Evolutionary conservation across 2,329 filamentous ascomycete species (phyloP).

Genomic region (Sclerotinia trifoliorum): DNA sequence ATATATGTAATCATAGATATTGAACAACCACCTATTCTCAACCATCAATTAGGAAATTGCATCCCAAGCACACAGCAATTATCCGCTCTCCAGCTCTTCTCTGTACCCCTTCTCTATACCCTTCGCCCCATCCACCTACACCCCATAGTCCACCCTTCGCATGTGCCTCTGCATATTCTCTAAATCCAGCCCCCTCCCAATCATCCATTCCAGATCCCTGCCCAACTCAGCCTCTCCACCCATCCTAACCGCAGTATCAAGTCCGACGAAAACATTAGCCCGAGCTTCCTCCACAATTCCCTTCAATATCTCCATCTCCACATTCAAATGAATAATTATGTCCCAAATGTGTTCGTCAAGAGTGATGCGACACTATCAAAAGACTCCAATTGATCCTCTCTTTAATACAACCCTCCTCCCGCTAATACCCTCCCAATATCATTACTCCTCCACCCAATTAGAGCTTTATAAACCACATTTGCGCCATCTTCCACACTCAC

Average conservation of each 20-base stretch:
- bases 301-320: not conserved
- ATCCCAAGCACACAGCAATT: not conserved
- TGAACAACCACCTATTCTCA: not conserved
- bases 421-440: not conserved
- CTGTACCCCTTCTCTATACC: too few relatives aligned
- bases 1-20: not conserved
- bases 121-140: not conserved
- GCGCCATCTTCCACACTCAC: slow-evolving; percentile 6
- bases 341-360: not conserved
- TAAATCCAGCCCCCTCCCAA: not conserved
- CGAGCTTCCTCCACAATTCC: slow-evolving; percentile 9
- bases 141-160: not conserved
- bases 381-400: slow-evolving; percentile 36
- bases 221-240: slow-evolving; percentile 5
- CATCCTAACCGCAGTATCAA: slow-evolving; percentile 4
- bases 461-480: slow-evolving; percentile 2
- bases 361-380: not conserved
- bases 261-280: not conserved
- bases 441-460: not conserved
- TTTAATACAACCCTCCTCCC: not conserved
- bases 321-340: not conserved
- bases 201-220: not conserved
- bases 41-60: not conserved
- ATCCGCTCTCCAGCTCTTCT: not conserved
- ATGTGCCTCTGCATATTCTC: slow-evolving; percentile 9